phyloP scores from a whole-genome alignment of 176 grass and related monocot species.

The Triticum urartu region DNA sequence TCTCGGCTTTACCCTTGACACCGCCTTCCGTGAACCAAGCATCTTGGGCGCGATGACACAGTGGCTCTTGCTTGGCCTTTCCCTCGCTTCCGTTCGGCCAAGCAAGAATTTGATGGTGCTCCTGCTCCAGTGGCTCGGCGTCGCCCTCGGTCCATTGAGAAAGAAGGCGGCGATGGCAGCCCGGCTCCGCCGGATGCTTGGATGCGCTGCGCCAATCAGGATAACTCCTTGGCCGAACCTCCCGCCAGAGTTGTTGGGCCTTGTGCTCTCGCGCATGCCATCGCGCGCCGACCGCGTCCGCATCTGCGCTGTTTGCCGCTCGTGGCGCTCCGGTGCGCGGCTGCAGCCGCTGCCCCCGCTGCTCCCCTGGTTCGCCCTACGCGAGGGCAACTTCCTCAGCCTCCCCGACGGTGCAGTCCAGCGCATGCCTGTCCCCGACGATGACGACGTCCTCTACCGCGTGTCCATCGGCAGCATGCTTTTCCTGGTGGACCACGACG shows the following conservation, averaged over 20 bases:
- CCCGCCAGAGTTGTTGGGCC: not conserved
- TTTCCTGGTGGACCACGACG: not conserved
- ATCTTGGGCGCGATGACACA: not conserved
- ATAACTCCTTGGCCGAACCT: not conserved
- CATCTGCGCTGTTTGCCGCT: not conserved
- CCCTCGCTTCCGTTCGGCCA: not conserved
- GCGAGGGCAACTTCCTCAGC: not conserved
- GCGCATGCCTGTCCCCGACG: not conserved
- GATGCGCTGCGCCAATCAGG: not conserved
- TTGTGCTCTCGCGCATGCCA: not conserved
- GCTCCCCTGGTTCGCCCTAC: not conserved
- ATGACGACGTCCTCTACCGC: not conserved
- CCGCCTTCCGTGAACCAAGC: not conserved
- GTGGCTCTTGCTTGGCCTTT: not conserved
- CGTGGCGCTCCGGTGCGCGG: not conserved
- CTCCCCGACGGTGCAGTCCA: not conserved
- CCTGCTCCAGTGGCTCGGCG: not conserved
- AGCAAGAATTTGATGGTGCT: not conserved
- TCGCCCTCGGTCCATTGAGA: not conserved
- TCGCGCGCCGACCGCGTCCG: not conserved
- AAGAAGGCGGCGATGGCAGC: not conserved
- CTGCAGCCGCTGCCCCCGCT: not conserved
- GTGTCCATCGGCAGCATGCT: not conserved
- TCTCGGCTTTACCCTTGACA: not conserved
- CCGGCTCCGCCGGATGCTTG: not conserved